Percentiles rank a stretch among this genome's conserved stretches.
Evolutionary conservation across 2,329 filamentous ascomycete genomes (phyloP).

Genomic region (Beauveria brongniartii): DNA sequence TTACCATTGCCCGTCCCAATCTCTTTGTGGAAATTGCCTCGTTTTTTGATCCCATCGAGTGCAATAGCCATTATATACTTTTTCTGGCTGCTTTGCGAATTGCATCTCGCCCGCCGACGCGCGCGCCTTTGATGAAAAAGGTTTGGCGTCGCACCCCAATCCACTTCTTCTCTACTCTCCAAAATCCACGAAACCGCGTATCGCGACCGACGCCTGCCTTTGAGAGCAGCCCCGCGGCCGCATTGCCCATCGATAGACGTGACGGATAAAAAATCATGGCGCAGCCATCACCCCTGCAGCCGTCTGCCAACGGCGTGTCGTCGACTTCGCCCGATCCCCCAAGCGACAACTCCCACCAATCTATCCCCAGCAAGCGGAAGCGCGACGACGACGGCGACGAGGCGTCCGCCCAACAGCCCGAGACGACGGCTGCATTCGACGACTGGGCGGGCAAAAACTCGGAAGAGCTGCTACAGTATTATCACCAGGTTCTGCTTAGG

Average conservation of each 20-base stretch:
- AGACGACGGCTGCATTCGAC: conserved; percentile 17
- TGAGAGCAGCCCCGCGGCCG: neutral
- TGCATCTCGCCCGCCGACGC: conserved; percentile 10
- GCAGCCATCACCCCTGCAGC: conserved; percentile 27
- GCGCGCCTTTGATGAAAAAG: conserved; percentile 27
- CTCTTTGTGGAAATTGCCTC: conserved; percentile 18
- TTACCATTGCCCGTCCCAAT: conserved; percentile 2
- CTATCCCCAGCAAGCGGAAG: conserved; percentile 47
- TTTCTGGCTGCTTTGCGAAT: conserved; percentile 5
- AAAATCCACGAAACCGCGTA: conserved; percentile 26
- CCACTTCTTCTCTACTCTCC: conserved; percentile 14
- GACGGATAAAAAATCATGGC: conserved; percentile 27
- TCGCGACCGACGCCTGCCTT: conserved; percentile 23
- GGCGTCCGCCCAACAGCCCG: conserved; percentile 19
- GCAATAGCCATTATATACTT: conserved; percentile 12
- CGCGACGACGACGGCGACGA: conserved; percentile 41
- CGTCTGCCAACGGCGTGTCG: conserved; percentile 32
- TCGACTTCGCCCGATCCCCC: conserved; percentile 22
- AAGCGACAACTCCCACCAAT: conserved; percentile 22
- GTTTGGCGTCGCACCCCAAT: conserved; percentile 33
- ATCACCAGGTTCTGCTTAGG: conserved; percentile 30
- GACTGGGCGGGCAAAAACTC: conserved; percentile 21
- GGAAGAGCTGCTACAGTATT: conserved; percentile 30
- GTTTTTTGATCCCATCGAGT: conserved; percentile 17
- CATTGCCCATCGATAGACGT: conserved; percentile 15